phyloP scores from a whole-genome alignment of 257 asterid genomes.

The Solanum lycopersicoides region DNA sequence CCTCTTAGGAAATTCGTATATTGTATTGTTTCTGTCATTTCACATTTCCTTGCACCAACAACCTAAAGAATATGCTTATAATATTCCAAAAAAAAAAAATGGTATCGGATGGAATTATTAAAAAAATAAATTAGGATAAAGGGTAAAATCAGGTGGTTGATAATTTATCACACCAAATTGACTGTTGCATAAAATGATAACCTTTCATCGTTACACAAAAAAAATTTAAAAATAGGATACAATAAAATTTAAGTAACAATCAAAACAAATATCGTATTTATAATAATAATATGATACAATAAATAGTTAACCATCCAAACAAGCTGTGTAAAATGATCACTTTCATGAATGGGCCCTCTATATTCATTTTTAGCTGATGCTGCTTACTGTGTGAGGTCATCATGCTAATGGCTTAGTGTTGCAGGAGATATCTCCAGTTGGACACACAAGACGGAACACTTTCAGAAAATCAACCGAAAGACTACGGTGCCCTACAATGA shows the following conservation, averaged over 20 bases:
- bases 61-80: neutral
- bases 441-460: conserved; percentile 89
- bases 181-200: neutral
- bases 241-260: neutral
- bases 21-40: neutral
- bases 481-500: conserved; percentile 56
- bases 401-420: conserved; percentile 7
- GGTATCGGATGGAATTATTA: neutral
- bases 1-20: neutral
- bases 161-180: neutral
- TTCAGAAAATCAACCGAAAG: conserved; percentile 48
- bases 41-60: neutral
- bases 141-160: too few species aligned
- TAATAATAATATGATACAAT: neutral
- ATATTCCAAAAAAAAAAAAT: neutral
- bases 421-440: conserved; percentile 87
- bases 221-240: neutral
- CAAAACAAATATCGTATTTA: neutral
- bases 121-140: too few species aligned
- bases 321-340: neutral
- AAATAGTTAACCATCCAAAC: neutral
- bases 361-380: neutral
- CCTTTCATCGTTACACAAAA: neutral
- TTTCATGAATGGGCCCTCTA: neutral
- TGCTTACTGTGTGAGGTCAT: neutral